Conservation (phyloP, 2,329 filamentous ascomycete species). For the Ascochyta fabae region DNA sequence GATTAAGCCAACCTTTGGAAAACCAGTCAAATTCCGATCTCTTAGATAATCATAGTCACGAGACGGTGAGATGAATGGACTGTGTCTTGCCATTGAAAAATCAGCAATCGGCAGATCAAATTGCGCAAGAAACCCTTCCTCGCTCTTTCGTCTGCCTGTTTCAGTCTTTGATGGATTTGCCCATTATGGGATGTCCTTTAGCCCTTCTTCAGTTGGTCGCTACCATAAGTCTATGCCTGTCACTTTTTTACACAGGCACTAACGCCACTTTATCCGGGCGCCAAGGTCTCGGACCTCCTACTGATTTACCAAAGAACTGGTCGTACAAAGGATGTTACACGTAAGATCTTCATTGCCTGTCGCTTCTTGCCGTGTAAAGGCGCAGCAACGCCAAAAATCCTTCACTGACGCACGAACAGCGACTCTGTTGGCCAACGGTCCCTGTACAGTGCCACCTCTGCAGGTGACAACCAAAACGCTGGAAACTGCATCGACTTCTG, state of each 20-base stretch:
- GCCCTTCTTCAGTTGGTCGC: background rate
- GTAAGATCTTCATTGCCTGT: constrained; percentile 18
- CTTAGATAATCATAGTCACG: background rate
- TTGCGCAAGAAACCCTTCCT: background rate
- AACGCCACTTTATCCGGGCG: constrained; percentile 8
- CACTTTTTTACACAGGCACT: constrained; percentile 2
- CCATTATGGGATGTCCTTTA: constrained; percentile 11
- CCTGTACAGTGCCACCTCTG: constrained; percentile 18
- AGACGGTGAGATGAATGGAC: background rate
- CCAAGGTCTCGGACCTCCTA: constrained; percentile 7
- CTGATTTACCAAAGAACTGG: constrained; percentile 22
- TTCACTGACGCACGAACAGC: constrained; percentile 10
- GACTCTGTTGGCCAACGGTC: constrained; percentile 23
- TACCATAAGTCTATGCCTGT: constrained; percentile 5
- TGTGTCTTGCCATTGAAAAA: constrained; percentile 1
- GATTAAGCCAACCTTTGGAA: background rate
- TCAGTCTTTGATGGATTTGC: background rate
- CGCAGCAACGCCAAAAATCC: background rate
- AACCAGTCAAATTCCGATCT: background rate
- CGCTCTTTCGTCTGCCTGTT: background rate
- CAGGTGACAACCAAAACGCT: constrained; percentile 32
- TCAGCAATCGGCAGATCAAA: background rate
- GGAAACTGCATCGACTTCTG: constrained; percentile 40
- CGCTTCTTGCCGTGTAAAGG: background rate
- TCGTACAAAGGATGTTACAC: constrained; percentile 38